Evolutionary conservation across 257 asterid genomes (phyloP), one percentile per base, ranked within the genome.

Genomic region (Solanum arcanum): DNA sequence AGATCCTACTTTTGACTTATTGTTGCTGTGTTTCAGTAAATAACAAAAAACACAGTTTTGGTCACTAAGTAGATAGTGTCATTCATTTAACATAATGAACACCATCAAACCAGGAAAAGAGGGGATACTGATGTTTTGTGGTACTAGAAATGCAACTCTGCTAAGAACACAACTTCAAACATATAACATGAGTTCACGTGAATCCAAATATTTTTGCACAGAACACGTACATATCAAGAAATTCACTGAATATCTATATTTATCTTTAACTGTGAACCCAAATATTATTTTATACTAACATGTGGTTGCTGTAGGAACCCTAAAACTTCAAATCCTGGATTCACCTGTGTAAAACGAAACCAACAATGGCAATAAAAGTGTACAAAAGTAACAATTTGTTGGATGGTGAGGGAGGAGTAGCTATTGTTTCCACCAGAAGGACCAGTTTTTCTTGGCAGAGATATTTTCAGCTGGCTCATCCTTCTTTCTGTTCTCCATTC

Each of bases 401-500:
- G 80, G 27, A 84, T 5, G 59, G 16, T 25, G 44, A n/a, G 0
- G 10, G 76, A 69, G n/a, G 60, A 69, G 42, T 27, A 84, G 66
- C 20, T 20, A 84, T 39, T n/a, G 27, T 37, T 68, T 89, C 92
- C 91, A 95, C 97, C 96, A 94, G 87, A 93, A 93, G 92, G 94
- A 91, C 98, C 98, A 95, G 88, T 90, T 92, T 89, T 86, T 95
- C 86, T 90, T 95, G 90, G 91, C 35, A 73, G 88, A 84, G 5
- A 84, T 20, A 72, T 85, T 90, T 85, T 56, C 90, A 86, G 82
- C 88, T 4, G 90, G 44, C 81, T 90, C 94, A n/a, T 91, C 95
- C 74, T 86, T 92, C 85, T 87, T 92, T 64, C 97, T 89, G 87
- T 84, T 93, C 46, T 95, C 96, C 90, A 95, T 91, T 89, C 99